These are phyloP conservation scores for Dipteronia sinensis DNA, from an alignment of 345 rosid species.

Conservation along the genomic window DNA sequence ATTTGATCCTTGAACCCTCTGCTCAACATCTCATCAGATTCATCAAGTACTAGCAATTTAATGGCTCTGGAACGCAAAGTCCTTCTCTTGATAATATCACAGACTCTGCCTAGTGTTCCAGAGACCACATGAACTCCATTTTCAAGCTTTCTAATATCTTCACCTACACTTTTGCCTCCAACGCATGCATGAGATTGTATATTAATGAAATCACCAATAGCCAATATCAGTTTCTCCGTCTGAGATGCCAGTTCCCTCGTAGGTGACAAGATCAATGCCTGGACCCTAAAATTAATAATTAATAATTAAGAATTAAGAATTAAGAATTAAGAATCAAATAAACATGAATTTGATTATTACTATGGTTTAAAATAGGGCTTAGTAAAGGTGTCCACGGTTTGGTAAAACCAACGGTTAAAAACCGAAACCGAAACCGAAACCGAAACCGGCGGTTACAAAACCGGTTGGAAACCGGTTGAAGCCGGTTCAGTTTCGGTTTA, in stretches of 20 bases:
- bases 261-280: conserved; percentile 92
- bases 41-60: conserved; percentile 56
- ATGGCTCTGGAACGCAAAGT: conserved; percentile 83
- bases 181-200: conserved; percentile 86
- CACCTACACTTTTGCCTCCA: conserved; percentile 98
- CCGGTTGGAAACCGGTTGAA: too few species aligned
- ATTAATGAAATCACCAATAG: conserved; percentile 71
- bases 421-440: too few species aligned
- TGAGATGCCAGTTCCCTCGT: conserved; percentile 96
- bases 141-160: conserved; percentile 81
- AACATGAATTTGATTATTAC: too few species aligned
- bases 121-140: conserved; percentile 80
- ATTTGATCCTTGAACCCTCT: conserved; percentile 99
- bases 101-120: conserved; percentile 97
- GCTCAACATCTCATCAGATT: conserved; percentile 98
- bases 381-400: too few species aligned
- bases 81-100: conserved; percentile 98
- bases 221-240: conserved; percentile 78
- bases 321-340: too few species aligned
- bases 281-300: conserved; percentile 55
- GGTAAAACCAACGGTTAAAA: too few species aligned
- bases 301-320: too few species aligned
- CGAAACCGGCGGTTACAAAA: too few species aligned
- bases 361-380: background rate
- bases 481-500: too few species aligned